Base-by-base conservation (phyloP, 2,329 filamentous ascomycete genomes). In the Didymella lethalis region DNA sequence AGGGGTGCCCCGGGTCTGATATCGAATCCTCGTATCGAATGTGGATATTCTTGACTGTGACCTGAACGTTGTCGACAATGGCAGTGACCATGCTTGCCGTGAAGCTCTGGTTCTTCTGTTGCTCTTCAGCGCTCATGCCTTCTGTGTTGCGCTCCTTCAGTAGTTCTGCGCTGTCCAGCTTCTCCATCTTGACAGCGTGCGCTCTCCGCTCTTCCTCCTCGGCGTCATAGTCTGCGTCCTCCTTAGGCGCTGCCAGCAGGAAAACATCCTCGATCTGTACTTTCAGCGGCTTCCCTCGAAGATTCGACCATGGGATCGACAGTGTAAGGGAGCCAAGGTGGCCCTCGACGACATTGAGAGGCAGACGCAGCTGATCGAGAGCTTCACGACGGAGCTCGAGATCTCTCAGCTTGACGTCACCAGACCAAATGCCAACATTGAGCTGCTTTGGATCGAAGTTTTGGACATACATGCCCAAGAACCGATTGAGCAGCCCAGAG, bases 391-490 rank as follows among this genome's bases (percentile, higher is more conserved):
- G 92, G 47, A 99, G 85, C 81, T 99, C 91, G 59, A 99, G 88
- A 72, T 99, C 89, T 61, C 89, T 89, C 45, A 99, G 85, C 81
- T 96, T 97, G 72, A 99, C 95, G 82, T 99, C 95, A 70, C 96
- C 95, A 23, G 92, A 96, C 95, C 94, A 99, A 73, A 99, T 99
- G 64, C 96, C 95, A 64, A 99, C 93, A 77, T 99, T 99, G 66
- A 99, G 86, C 82, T 99, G 95, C 73, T 92, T 90, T 54, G 95
- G 92, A 79, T 99, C 95, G 77, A 99, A 99, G 81, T 99, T 98
- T 85, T 96, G 93, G 79, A 99, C 94, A 79, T 99, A 99, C 90
- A 98, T 97, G 85, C 95, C 96, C 87, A 99, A 82, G 81, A 99
- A 98, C 83, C 96, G 91, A 83, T 99, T 99, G 71, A 99, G 89